These are phyloP conservation scores for Borovskyia barvae DNA, from an alignment of 208 protist species.

Conservation along the genomic window DNA sequence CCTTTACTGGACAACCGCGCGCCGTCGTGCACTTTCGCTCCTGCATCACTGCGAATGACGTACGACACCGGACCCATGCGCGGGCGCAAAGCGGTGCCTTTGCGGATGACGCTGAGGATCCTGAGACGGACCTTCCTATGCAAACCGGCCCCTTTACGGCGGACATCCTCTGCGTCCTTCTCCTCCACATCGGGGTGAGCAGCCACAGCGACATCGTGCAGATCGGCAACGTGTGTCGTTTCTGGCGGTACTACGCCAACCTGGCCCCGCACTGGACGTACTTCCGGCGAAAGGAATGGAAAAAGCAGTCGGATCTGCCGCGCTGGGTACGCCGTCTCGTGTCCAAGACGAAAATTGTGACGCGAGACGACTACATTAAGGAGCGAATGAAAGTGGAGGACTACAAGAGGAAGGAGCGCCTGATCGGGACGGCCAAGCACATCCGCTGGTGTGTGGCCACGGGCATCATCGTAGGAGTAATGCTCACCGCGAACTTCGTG, in stretches of 20 bases:
- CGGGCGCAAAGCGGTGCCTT: not conserved
- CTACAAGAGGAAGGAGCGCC: constrained; percentile 45
- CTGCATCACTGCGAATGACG: constrained; percentile 56
- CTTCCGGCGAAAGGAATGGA: constrained; percentile 60
- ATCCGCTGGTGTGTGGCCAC: constrained; percentile 73
- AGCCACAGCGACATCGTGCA: constrained; percentile 55
- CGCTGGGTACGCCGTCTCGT: constrained; percentile 63
- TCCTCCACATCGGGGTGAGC: constrained; percentile 64
- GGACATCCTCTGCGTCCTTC: constrained; percentile 67
- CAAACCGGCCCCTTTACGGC: constrained; percentile 71
- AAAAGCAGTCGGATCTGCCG: constrained; percentile 46
- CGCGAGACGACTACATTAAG: constrained; percentile 72
- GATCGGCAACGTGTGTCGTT: constrained; percentile 58
- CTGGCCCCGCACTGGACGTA: constrained; percentile 83
- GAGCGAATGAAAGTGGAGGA: constrained; percentile 59
- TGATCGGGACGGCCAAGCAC: constrained; percentile 55
- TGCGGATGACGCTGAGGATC: not conserved
- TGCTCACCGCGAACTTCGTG: constrained; percentile 69
- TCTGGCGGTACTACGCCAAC: constrained; percentile 82
- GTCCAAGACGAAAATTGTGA: constrained; percentile 75
- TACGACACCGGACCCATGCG: constrained; percentile 1
- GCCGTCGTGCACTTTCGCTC: constrained; percentile 78
- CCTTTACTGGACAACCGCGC: constrained; percentile 52
- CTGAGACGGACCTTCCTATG: constrained; percentile 27
- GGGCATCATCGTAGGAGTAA: constrained; percentile 54